Percentiles rank a stretch among this genome's conserved stretches.
Conservation (phyloP, 306 rosid genomes). For the Senna tora region DNA sequence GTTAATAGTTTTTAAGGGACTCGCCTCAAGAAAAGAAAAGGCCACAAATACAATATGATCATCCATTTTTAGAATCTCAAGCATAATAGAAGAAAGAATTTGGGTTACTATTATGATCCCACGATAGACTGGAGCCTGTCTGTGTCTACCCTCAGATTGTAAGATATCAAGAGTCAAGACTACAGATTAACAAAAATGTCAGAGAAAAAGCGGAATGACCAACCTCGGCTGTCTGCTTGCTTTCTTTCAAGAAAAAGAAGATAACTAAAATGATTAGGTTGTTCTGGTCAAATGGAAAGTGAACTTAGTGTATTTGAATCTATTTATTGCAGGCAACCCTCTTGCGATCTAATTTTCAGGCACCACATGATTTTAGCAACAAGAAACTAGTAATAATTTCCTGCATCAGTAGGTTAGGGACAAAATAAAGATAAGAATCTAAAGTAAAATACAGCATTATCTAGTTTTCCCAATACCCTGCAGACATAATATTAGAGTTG, state of each 20-base stretch:
- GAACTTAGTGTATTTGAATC: slow-evolving; percentile 18
- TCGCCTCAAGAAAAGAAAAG: neutral
- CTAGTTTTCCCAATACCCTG: neutral
- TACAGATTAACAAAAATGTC: neutral
- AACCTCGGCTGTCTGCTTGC: slow-evolving; percentile 9
- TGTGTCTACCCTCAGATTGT: neutral
- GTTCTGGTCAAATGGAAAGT: slow-evolving; percentile 19
- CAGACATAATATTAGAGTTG: slow-evolving; percentile 3
- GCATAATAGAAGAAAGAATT: neutral
- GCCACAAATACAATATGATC: no score
- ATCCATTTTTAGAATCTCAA: neutral
- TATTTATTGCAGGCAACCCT: slow-evolving; percentile 12
- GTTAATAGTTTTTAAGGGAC: neutral
- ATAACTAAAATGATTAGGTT: slow-evolving; percentile 15
- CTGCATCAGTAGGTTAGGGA: slow-evolving; percentile 22
- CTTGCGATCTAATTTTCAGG: slow-evolving; percentile 32
- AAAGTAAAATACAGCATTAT: neutral
- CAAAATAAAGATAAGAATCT: slow-evolving; percentile 22
- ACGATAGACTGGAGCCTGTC: neutral
- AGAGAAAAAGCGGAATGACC: slow-evolving; percentile 1
- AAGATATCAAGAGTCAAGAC: neutral
- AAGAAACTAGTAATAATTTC: slow-evolving; percentile 22
- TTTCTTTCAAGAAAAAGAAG: slow-evolving; percentile 25
- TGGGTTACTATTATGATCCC: neutral
- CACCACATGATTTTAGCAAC: slow-evolving; percentile 29